Conservation (phyloP, 371 early-diverging fungal species). For the Mucor circinelloides region DNA sequence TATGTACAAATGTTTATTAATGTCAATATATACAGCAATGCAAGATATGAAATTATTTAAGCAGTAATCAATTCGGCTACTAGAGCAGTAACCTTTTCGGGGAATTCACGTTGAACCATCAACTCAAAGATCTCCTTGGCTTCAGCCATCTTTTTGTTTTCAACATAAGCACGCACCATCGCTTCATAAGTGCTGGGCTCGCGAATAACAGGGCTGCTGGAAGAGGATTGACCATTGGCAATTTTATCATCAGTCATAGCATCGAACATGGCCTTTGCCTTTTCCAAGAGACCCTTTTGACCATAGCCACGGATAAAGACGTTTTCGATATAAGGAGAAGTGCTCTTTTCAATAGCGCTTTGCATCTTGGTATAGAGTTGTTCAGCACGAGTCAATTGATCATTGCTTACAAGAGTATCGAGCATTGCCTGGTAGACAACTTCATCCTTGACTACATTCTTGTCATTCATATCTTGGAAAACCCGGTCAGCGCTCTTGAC, state of each 20-base stretch:
- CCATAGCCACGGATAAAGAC: slow-evolving; percentile 67
- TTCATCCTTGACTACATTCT: slow-evolving; percentile 50
- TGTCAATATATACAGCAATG: not conserved
- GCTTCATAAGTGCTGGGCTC: slow-evolving; percentile 70
- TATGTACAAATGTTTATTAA: not conserved
- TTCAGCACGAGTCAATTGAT: slow-evolving; percentile 48
- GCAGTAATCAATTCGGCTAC: slow-evolving; percentile 40
- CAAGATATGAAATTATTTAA: not conserved
- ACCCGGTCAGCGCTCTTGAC: slow-evolving; percentile 54
- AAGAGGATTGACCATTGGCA: not conserved
- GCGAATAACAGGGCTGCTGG: slow-evolving; percentile 40
- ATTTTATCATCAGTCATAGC: slow-evolving; percentile 56
- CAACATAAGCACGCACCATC: slow-evolving; percentile 61
- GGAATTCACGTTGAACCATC: slow-evolving; percentile 52
- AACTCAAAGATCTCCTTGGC: slow-evolving; percentile 47
- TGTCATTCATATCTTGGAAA: slow-evolving; percentile 53
- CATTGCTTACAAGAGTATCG: slow-evolving; percentile 56
- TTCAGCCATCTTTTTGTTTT: slow-evolving; percentile 42
- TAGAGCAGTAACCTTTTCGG: slow-evolving; percentile 49
- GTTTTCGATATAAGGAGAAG: slow-evolving; percentile 66
- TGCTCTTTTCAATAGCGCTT: slow-evolving; percentile 29
- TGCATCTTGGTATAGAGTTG: slow-evolving; percentile 32
- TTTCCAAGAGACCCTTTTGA: slow-evolving; percentile 39
- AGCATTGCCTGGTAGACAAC: slow-evolving; percentile 64
- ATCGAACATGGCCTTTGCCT: slow-evolving; percentile 56